Percentiles rank a stretch among this genome's conserved stretches.
Conservation (phyloP, 2,329 filamentous ascomycete species). For the Cladophialophora yegresii region DNA sequence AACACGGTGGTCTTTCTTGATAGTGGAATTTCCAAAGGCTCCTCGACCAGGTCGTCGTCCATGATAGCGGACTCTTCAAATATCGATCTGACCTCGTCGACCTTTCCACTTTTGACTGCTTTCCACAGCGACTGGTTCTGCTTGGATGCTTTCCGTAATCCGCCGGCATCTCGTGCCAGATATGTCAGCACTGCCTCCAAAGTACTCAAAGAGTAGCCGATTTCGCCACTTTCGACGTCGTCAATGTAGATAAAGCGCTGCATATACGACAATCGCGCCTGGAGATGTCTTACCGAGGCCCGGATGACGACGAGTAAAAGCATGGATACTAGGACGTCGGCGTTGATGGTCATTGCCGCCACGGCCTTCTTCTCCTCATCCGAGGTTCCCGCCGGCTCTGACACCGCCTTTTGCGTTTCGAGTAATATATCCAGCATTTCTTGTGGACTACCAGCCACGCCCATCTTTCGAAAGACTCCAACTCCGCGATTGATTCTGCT, state of each 20-base stretch:
- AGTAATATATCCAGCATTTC: constrained; percentile 84
- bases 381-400: constrained; percentile 54
- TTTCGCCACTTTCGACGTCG: constrained; percentile 93
- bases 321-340: constrained; percentile 89
- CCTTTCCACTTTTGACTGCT: constrained; percentile 73
- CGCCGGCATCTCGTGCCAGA: constrained; percentile 76
- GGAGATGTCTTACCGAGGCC: constrained; percentile 81
- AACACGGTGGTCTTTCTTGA: constrained; percentile 31
- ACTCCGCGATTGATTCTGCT: constrained; percentile 75
- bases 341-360: constrained; percentile 68
- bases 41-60: constrained; percentile 51
- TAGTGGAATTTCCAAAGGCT: constrained; percentile 39
- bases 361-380: constrained; percentile 54
- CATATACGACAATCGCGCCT: constrained; percentile 90
- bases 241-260: constrained; percentile 97
- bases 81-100: constrained; percentile 73
- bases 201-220: constrained; percentile 93
- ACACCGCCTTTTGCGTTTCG: constrained; percentile 79
- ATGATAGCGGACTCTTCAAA: constrained; percentile 68
- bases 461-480: constrained; percentile 85
- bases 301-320: constrained; percentile 90
- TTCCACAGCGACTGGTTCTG: constrained; percentile 88
- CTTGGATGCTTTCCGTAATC: constrained; percentile 78
- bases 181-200: constrained; percentile 93
- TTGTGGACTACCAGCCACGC: constrained; percentile 73